phyloP scores from a whole-genome alignment of 75 land plant genomes.

The Selaginella tamariscina region DNA sequence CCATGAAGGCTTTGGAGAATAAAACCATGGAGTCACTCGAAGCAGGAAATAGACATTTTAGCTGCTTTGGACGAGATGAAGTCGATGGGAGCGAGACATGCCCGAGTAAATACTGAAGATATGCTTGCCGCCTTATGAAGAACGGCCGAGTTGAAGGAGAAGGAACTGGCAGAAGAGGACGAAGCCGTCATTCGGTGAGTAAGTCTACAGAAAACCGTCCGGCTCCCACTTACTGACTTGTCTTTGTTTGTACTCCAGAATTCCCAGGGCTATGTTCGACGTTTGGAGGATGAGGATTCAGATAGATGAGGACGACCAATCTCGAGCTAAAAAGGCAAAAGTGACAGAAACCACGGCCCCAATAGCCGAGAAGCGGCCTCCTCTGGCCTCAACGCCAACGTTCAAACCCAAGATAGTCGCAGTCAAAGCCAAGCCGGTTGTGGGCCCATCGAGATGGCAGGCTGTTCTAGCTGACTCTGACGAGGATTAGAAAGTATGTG shows the following conservation, averaged over 20 bases:
- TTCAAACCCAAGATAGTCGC: too few species aligned
- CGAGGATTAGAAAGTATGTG: too few species aligned
- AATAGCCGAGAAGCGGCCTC: too few species aligned
- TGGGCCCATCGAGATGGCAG: too few species aligned
- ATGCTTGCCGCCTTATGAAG: neutral
- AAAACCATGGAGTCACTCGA: neutral
- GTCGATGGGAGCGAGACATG: conserved; percentile 11
- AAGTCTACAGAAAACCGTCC: too few species aligned
- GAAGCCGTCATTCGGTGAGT: conserved; percentile 6
- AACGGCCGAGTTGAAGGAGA: neutral
- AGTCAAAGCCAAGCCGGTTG: too few species aligned
- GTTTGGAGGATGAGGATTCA: conserved; percentile 9
- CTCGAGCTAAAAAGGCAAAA: too few species aligned
- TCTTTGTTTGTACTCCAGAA: conserved; percentile 11
- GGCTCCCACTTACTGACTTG: too few species aligned
- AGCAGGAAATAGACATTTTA: conserved; percentile 8
- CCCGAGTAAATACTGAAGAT: neutral
- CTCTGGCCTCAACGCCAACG: too few species aligned
- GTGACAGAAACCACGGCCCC: too few species aligned
- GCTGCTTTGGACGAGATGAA: neutral
- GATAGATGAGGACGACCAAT: too few species aligned
- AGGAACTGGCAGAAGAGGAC: conserved; percentile 8
- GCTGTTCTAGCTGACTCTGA: too few species aligned
- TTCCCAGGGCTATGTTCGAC: neutral
- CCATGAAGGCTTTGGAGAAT: conserved; percentile 13